Base-by-base conservation (phyloP, 2,329 filamentous ascomycete genomes). In the Lasiodiplodia sp. region DNA sequence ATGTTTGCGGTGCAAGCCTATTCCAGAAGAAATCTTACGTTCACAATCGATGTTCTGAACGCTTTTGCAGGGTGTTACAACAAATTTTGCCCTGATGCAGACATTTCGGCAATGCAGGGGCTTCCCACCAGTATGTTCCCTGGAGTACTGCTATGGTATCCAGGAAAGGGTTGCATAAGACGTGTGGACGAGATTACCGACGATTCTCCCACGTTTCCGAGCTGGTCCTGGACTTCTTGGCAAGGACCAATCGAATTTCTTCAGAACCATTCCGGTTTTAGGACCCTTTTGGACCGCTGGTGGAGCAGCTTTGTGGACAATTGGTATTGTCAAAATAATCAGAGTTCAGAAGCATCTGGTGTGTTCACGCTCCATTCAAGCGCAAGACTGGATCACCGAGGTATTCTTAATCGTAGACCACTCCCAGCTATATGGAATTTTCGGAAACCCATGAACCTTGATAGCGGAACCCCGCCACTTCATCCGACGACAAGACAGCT, bases 341-440 rank as follows among this genome's bases (percentile, higher is more conserved):
- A 2, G 31, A 34, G 8, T 7, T 34, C 31, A 34, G 31, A 34
- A 10, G 31, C 31, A 7, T 10, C 31, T 10, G 31, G 31, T 7
- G 31, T 34, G 31, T 34, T 34, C 31, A 34, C 31, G 8, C 10
- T 34, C 31, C 31, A 34, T 8, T 10, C 31, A 34, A 34, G 2
- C 31, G 7, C 0, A 1, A 8, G 2, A 10, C 10, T 1, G 31
- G 7, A 3, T 2, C 8, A 34, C 31, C 1, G 1, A 10, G 1
- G 0, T 10, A 8, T 1, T 34, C 31, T 34, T 34, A 10, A 10
- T 34, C 0, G 2, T 34, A 8, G 3, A 34, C 31, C n/a, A 51
- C 23, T 51, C 1, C 10, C n/a, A 51, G 18, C n/a, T 3, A 11
- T 4, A 12, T 23, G 47, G 47, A 1, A 51, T 10, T 51, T 51